phyloP scores from a whole-genome alignment of 2,329 filamentous ascomycete genomes.

The Nemania bipapillata region DNA sequence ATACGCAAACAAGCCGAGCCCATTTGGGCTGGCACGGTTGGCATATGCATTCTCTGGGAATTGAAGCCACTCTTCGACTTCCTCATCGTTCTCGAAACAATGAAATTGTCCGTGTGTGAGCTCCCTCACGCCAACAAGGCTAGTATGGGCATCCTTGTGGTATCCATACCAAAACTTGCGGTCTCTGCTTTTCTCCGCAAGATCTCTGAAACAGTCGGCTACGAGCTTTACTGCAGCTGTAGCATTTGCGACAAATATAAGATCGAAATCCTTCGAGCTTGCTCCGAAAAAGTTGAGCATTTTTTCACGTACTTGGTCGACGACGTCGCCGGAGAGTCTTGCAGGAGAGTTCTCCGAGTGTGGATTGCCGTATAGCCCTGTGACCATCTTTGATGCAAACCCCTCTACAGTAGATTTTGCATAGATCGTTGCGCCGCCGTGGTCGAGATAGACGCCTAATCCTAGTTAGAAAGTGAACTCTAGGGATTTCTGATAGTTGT shows the following conservation, averaged over 20 bases:
- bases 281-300: slow-evolving; percentile 69
- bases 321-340: slow-evolving; percentile 65
- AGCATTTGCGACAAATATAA: slow-evolving; percentile 89
- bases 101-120: slow-evolving; percentile 63
- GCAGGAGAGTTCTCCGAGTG: slow-evolving; percentile 72
- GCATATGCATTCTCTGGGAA: slow-evolving; percentile 42
- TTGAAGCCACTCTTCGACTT: slow-evolving; percentile 60
- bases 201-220: slow-evolving; percentile 66
- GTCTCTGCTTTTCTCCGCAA: slow-evolving; percentile 59
- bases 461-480: slow-evolving; percentile 25
- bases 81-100: slow-evolving; percentile 70
- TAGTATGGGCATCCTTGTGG: slow-evolving; percentile 71
- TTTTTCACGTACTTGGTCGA: slow-evolving; percentile 66
- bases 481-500: not conserved
- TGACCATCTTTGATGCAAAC: slow-evolving; percentile 66
- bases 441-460: slow-evolving; percentile 65
- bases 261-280: slow-evolving; percentile 67
- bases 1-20: slow-evolving; percentile 67
- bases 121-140: slow-evolving; percentile 75
- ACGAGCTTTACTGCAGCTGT: slow-evolving; percentile 87
- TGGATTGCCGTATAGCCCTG: slow-evolving; percentile 73
- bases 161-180: slow-evolving; percentile 68
- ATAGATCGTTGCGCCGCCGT: slow-evolving; percentile 68
- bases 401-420: slow-evolving; percentile 66
- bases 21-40: slow-evolving; percentile 44